Percentiles rank a stretch among this genome's conserved stretches.
Evolutionary conservation across 164 flowering plant genomes (phyloP).

Genomic region (Cinnamomum micranthum): DNA sequence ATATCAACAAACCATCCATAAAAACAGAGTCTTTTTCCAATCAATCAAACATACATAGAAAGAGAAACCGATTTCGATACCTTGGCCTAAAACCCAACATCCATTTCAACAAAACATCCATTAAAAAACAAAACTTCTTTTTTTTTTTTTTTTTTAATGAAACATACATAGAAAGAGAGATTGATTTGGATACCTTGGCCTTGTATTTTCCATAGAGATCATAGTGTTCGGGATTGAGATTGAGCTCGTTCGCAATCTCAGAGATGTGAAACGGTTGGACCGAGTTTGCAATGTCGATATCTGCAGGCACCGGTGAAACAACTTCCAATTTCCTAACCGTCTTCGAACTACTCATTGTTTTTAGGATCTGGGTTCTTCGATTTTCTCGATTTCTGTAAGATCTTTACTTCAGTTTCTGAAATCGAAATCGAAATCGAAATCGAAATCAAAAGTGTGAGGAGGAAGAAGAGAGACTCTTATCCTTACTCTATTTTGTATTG

Average conservation of each 20-base stretch:
- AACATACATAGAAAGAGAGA: conserved; percentile 6
- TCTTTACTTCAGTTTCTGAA: background rate
- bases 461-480: background rate
- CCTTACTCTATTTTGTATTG: background rate
- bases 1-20: background rate
- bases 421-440: background rate
- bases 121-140: too few species aligned
- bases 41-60: conserved; percentile 5
- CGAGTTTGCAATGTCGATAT: conserved; percentile 90
- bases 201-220: conserved; percentile 98
- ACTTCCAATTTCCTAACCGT: conserved; percentile 72
- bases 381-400: background rate
- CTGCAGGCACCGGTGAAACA: conserved; percentile 90
- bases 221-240: conserved; percentile 63
- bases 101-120: conserved; percentile 8
- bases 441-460: background rate
- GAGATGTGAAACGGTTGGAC: conserved; percentile 82
- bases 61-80: conserved; percentile 24
- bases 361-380: background rate
- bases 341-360: conserved; percentile 42
- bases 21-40: background rate
- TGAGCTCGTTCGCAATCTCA: conserved; percentile 77
- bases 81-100: conserved; percentile 61
- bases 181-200: conserved; percentile 67
- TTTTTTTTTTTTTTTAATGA: background rate